These are phyloP conservation scores for Pleurotus citrinopileatus DNA, from an alignment of 768 basidiomycete species.

Conservation along the genomic window DNA sequence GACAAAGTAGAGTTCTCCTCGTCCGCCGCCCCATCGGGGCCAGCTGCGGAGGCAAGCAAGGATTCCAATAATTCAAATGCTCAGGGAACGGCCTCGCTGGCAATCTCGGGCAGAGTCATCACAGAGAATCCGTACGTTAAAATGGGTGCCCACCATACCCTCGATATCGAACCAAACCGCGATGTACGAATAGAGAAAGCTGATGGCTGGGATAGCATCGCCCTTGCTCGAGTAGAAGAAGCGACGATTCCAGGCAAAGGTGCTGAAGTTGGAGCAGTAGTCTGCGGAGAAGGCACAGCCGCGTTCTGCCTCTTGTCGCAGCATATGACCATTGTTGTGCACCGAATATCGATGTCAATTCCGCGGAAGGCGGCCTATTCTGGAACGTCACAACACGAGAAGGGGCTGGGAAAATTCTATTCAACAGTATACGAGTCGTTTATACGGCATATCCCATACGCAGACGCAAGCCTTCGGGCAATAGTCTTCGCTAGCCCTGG, in stretches of 20 bases:
- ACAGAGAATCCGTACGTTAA: slow-evolving; percentile 88
- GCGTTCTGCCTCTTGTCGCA: slow-evolving; percentile 94
- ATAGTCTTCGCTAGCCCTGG: slow-evolving; percentile 97
- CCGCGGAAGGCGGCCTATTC: slow-evolving; percentile 88
- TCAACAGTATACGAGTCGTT: slow-evolving; percentile 83
- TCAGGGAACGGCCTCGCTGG: slow-evolving; percentile 56
- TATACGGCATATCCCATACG: slow-evolving; percentile 86
- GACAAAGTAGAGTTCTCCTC: slow-evolving; percentile 80
- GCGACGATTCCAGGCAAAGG: slow-evolving; percentile 91
- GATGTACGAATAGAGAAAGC: slow-evolving; percentile 86
- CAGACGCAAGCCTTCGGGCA: slow-evolving; percentile 68
- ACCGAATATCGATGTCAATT: slow-evolving; percentile 84
- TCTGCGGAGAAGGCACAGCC: slow-evolving; percentile 94
- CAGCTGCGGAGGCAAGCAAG: slow-evolving; percentile 18
- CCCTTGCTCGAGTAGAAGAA: slow-evolving; percentile 78
- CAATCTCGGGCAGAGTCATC: slow-evolving; percentile 83
- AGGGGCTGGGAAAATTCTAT: slow-evolving; percentile 84
- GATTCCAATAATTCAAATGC: slow-evolving; percentile 30
- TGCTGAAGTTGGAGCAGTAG: slow-evolving; percentile 93
- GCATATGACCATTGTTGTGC: slow-evolving; percentile 93
- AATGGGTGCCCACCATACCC: slow-evolving; percentile 91
- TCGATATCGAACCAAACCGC: slow-evolving; percentile 89
- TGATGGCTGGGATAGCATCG: slow-evolving; percentile 92
- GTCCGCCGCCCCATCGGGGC: slow-evolving; percentile 47
- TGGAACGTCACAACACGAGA: slow-evolving; percentile 85